Conservation (phyloP, 345 rosid species). For the Populus euphratica region DNA sequence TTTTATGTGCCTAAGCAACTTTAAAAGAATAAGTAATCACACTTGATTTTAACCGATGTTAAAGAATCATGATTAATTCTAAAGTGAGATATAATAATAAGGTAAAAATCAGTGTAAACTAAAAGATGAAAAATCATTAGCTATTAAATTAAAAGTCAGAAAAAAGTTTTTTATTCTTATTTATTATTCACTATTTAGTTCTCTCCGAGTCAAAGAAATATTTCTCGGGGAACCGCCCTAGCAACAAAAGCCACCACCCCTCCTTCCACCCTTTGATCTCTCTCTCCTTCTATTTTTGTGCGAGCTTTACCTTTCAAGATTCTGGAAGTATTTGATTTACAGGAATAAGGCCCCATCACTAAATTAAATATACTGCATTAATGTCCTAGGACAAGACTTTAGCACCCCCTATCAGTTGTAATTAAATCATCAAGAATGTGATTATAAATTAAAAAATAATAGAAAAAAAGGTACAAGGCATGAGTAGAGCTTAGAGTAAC, state of each 20-base stretch:
- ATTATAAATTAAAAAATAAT: too few relatives aligned
- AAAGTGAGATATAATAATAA: too few relatives aligned
- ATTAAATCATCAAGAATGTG: too few relatives aligned
- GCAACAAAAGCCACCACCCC: constrained; percentile 41
- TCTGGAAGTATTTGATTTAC: constrained; percentile 29
- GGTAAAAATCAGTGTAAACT: too few relatives aligned
- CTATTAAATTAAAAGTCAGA: neutral
- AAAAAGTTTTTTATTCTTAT: neutral
- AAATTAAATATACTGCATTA: neutral
- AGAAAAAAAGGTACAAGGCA: too few relatives aligned
- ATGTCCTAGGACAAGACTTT: constrained; percentile 17
- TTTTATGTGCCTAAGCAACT: too few relatives aligned
- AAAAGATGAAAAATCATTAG: too few relatives aligned
- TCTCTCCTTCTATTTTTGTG: constrained; percentile 29
- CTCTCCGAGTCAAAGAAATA: constrained; percentile 47
- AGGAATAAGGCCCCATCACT: constrained; percentile 5
- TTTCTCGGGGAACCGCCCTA: constrained; percentile 36
- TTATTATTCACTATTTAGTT: too few relatives aligned
- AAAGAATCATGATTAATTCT: too few relatives aligned
- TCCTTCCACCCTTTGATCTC: constrained; percentile 29
- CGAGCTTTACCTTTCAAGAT: constrained; percentile 45
- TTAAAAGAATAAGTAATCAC: too few relatives aligned
- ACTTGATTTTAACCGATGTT: too few relatives aligned
- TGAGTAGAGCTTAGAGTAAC: too few relatives aligned
- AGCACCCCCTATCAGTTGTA: neutral